Conservation (phyloP, 805 yeast genomes). For the Starmerella apis region DNA sequence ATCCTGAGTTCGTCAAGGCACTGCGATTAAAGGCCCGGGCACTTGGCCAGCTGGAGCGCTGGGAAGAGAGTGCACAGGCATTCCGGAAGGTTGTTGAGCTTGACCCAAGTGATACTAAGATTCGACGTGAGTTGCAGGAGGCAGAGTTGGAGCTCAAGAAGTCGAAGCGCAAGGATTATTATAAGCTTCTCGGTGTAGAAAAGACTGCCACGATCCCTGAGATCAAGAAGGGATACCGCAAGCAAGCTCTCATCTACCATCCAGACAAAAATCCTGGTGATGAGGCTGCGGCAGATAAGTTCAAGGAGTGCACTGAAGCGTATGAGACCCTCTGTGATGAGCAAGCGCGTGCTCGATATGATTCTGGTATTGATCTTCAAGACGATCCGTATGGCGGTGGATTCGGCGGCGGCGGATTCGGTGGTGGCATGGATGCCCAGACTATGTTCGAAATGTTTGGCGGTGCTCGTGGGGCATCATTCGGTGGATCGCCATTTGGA, state of each 20-base stretch:
- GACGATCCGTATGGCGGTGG: conserved; percentile 55
- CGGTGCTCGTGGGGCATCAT: conserved; percentile 18
- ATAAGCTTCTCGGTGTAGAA: conserved; percentile 48
- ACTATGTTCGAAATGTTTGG: conserved; percentile 36
- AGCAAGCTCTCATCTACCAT: conserved; percentile 59
- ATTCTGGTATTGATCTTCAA: conserved; percentile 68
- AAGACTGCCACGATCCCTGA: conserved; percentile 42
- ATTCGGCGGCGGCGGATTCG: conserved; percentile 42
- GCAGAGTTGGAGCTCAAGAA: conserved; percentile 37
- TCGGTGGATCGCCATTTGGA: conserved; percentile 22
- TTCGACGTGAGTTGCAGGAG: conserved; percentile 33
- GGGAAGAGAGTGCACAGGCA: conserved; percentile 34
- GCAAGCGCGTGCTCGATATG: conserved; percentile 80
- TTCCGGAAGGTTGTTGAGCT: conserved; percentile 33
- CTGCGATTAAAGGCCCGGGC: conserved; percentile 35
- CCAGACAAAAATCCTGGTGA: conserved; percentile 65
- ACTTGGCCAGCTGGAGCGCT: conserved; percentile 33
- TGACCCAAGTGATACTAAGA: conserved; percentile 30
- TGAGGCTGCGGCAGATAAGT: conserved; percentile 82
- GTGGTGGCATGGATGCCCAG: conserved; percentile 35
- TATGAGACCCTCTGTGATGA: conserved; percentile 76
- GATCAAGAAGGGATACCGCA: conserved; percentile 66
- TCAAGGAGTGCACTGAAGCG: conserved; percentile 81
- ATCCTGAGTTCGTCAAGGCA: conserved; percentile 60
- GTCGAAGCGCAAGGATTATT: conserved; percentile 42